Evolutionary conservation across 805 yeast species (phyloP).

Genomic region (Wickerhamiella galacta): DNA sequence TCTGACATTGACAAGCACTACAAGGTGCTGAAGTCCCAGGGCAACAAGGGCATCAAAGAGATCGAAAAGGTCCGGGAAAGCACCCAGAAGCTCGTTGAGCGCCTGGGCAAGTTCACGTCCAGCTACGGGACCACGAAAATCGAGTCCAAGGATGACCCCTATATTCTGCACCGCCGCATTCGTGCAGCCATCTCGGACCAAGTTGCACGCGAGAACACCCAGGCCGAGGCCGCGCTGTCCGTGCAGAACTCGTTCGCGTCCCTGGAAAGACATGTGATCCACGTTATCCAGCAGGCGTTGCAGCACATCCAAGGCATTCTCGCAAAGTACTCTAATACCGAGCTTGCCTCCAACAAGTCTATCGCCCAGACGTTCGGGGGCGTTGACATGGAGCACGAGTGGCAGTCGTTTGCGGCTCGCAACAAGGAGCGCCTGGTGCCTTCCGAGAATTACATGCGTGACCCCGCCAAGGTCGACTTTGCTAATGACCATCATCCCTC

Average conservation of each 20-base stretch:
- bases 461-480: conserved; percentile 22
- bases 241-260: conserved; percentile 27
- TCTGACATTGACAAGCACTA: conserved; percentile 27
- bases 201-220: conserved; percentile 28
- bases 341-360: conserved; percentile 18
- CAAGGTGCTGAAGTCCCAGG: conserved; percentile 24
- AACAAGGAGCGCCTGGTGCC: conserved; percentile 23
- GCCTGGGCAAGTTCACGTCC: conserved; percentile 20
- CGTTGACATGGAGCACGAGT: conserved; percentile 28
- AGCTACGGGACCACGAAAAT: conserved; percentile 18
- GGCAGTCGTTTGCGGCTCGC: conserved; percentile 25
- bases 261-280: conserved; percentile 29
- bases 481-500: conserved; percentile 25
- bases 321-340: conserved; percentile 18
- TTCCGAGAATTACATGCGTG: conserved; percentile 22
- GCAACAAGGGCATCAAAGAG: conserved; percentile 23
- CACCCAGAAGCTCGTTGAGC: conserved; percentile 26
- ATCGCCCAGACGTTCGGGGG: conserved; percentile 21
- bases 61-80: conserved; percentile 21
- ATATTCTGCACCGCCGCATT: conserved; percentile 25
- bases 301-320: conserved; percentile 18
- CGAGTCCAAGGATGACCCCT: conserved; percentile 32
- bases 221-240: conserved; percentile 27
- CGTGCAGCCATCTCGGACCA: conserved; percentile 25
- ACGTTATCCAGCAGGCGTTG: conserved; percentile 26